Conservation (phyloP, 805 yeast species). For the Kodamaea restingae region DNA sequence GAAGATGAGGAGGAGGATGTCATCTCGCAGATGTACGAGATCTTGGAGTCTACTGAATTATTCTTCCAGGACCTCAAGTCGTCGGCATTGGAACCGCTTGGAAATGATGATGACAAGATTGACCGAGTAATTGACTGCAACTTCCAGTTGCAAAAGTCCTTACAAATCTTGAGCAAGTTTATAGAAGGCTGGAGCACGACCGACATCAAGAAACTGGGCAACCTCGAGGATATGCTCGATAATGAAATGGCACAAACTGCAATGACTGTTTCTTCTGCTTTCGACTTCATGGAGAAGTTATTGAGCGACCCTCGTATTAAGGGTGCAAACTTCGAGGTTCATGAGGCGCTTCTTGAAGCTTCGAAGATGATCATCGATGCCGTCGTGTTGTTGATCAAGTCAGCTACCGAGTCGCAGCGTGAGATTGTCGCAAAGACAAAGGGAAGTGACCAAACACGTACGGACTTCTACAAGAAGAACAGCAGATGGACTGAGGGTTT, state of each 20-base stretch:
- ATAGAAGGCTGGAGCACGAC: slow-evolving; percentile 49
- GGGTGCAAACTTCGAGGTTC: slow-evolving; percentile 60
- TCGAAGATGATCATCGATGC: slow-evolving; percentile 81
- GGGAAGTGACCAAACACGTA: slow-evolving; percentile 54
- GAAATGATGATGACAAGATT: slow-evolving; percentile 60
- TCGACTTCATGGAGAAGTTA: slow-evolving; percentile 52
- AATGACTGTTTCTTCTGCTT: slow-evolving; percentile 61
- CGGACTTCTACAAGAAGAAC: slow-evolving; percentile 80
- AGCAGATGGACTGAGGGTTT: slow-evolving; percentile 93
- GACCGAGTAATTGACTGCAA: slow-evolving; percentile 77
- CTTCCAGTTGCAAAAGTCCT: slow-evolving; percentile 64
- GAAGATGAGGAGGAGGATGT: slow-evolving; percentile 57
- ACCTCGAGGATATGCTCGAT: slow-evolving; percentile 69
- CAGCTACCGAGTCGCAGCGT: slow-evolving; percentile 76
- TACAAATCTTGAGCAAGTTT: slow-evolving; percentile 54
- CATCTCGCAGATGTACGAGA: slow-evolving; percentile 29
- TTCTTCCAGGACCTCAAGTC: slow-evolving; percentile 61
- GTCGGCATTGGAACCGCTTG: slow-evolving; percentile 43
- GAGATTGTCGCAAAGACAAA: slow-evolving; percentile 74
- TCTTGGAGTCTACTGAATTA: slow-evolving; percentile 57
- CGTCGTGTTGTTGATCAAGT: slow-evolving; percentile 62
- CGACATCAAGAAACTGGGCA: slow-evolving; percentile 25
- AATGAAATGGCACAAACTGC: slow-evolving; percentile 72
- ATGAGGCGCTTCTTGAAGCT: slow-evolving; percentile 71
- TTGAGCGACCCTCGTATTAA: slow-evolving; percentile 50